A percentile compares a stretch with the other conserved stretches of the same genome.
phyloP scores from a whole-genome alignment of 441 rosid species.

The Gossypium davidsonii region DNA sequence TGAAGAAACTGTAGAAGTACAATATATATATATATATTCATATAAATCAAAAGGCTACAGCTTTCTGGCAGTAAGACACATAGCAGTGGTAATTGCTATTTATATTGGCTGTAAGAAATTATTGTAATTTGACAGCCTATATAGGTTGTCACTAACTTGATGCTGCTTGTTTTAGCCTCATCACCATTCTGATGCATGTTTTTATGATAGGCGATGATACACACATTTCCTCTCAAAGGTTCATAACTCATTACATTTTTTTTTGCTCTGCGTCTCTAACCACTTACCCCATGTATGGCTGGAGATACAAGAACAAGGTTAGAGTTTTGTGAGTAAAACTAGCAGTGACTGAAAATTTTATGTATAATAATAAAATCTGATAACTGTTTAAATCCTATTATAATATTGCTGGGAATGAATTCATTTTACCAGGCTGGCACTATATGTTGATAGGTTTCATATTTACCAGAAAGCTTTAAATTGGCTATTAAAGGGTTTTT shows the following conservation, averaged over 20 bases:
- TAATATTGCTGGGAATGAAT: neutral
- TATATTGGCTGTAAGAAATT: neutral
- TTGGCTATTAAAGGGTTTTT: too few relatives aligned
- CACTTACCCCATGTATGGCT: neutral
- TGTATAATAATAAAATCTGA: too few relatives aligned
- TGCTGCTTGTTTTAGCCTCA: neutral
- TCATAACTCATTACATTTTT: neutral
- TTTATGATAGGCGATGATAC: neutral
- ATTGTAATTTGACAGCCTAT: slow-evolving; percentile 1
- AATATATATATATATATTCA: neutral
- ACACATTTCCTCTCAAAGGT: neutral
- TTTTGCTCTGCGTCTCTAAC: neutral
- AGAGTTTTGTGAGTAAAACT: neutral
- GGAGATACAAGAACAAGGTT: neutral
- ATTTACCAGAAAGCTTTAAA: neutral
- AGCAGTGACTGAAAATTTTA: neutral
- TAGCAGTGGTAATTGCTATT: slow-evolving; percentile 9
- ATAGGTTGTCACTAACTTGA: slow-evolving; percentile 3
- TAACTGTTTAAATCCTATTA: too few relatives aligned
- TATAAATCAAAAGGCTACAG: slow-evolving; percentile 14
- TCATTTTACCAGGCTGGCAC: neutral
- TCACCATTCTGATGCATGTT: neutral
- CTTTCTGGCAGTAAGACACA: slow-evolving; percentile 16
- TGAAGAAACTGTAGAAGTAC: slow-evolving; percentile 25
- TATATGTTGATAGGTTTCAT: neutral